A percentile compares a stretch with the other conserved stretches of the same genome.
Conservation (phyloP, 805 yeast species). For the Metschnikowia cerradonensis region DNA sequence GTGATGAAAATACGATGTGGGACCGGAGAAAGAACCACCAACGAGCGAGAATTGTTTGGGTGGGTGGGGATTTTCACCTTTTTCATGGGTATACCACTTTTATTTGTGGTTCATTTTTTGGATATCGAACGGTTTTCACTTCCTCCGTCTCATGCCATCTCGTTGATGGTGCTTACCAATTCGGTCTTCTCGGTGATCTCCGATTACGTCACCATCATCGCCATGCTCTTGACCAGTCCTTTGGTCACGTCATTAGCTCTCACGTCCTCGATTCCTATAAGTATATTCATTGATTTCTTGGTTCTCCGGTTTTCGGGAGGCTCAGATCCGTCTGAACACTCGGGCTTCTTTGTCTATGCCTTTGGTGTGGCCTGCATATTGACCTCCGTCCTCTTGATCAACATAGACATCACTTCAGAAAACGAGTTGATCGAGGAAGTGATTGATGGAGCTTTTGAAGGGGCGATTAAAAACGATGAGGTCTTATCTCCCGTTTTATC, state of each 20-base stretch:
- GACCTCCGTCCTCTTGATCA: conserved; percentile 44
- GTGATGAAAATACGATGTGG: conserved; percentile 44
- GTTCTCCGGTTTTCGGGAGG: conserved; percentile 24
- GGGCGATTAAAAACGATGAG: conserved; percentile 45
- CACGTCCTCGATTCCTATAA: conserved; percentile 50
- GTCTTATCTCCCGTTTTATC: conserved; percentile 44
- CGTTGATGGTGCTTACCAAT: conserved; percentile 34
- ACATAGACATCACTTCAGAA: conserved; percentile 39
- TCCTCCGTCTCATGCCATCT: conserved; percentile 33
- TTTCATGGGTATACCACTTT: conserved; percentile 36
- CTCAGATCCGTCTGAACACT: conserved; percentile 14
- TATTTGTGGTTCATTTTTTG: conserved; percentile 31
- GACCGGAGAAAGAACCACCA: conserved; percentile 37
- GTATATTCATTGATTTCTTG: conserved; percentile 46
- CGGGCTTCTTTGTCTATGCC: conserved; percentile 31
- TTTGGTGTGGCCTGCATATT: conserved; percentile 47
- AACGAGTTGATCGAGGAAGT: conserved; percentile 44
- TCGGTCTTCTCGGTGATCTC: conserved; percentile 46
- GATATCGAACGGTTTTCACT: conserved; percentile 40
- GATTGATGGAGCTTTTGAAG: conserved; percentile 45
- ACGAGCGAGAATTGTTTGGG: conserved; percentile 47
- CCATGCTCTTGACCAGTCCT: conserved; percentile 52
- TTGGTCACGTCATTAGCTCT: conserved; percentile 48
- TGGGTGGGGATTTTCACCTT: conserved; percentile 43
- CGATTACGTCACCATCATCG: conserved; percentile 48